A percentile compares a stretch with the other conserved stretches of the same genome.
phyloP scores from a whole-genome alignment of 306 rosid genomes.

The Castanea mollissima region DNA sequence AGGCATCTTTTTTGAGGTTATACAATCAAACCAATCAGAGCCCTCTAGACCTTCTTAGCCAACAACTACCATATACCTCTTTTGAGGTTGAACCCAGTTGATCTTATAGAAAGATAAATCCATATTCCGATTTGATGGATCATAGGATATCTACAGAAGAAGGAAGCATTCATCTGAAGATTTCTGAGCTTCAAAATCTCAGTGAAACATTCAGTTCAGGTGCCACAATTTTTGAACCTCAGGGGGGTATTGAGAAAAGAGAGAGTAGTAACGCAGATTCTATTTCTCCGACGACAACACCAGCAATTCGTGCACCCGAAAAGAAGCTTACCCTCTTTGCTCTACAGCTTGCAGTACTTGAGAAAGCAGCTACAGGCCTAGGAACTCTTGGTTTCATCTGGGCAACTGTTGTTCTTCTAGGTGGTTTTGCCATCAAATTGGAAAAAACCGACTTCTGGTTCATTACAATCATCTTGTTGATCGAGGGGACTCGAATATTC shows the following conservation, averaged over 20 bases:
- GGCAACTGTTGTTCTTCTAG: slow-evolving; percentile 93
- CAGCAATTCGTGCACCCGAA: slow-evolving; percentile 61
- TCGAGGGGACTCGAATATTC: slow-evolving; percentile 85
- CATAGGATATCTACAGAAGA: slow-evolving; percentile 32
- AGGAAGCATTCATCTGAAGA: slow-evolving; percentile 45
- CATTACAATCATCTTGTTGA: slow-evolving; percentile 74
- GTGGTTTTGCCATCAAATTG: slow-evolving; percentile 83
- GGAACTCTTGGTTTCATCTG: slow-evolving; percentile 94
- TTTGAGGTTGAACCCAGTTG: neutral
- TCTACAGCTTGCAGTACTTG: slow-evolving; percentile 82
- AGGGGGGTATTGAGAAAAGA: slow-evolving; percentile 35
- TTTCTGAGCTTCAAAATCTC: slow-evolving; percentile 39
- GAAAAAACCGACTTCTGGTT: slow-evolving; percentile 80
- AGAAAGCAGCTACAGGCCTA: slow-evolving; percentile 78
- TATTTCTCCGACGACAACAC: slow-evolving; percentile 11
- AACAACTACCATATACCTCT: neutral
- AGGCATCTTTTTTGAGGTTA: no score
- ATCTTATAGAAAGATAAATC: neutral
- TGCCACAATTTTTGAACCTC: slow-evolving; percentile 58
- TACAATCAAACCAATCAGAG: no score
- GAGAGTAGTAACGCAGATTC: slow-evolving; percentile 37
- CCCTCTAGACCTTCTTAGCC: neutral
- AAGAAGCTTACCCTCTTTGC: slow-evolving; percentile 87
- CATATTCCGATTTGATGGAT: slow-evolving; percentile 34
- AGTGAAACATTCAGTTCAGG: slow-evolving; percentile 43